These are phyloP conservation scores for Teunomyces tritomae DNA, from an alignment of 805 yeast species.

Conservation along the genomic window DNA sequence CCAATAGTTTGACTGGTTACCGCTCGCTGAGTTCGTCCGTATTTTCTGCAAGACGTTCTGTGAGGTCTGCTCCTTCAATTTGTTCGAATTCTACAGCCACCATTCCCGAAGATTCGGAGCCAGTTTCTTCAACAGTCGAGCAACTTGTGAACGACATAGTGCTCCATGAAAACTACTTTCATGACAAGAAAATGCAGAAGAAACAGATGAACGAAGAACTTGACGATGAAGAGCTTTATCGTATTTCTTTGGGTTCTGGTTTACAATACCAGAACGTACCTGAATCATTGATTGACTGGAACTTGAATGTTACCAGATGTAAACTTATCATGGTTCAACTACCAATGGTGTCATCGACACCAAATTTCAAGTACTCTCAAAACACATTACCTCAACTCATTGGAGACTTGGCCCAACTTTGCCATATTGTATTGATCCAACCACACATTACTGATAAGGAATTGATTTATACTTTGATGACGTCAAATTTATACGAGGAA, in stretches of 20 bases:
- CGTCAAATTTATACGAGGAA: slow-evolving; percentile 47
- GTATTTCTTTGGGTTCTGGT: slow-evolving; percentile 40
- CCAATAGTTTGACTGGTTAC: slow-evolving; percentile 16
- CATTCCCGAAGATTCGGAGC: slow-evolving; percentile 45
- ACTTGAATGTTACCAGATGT: slow-evolving; percentile 49
- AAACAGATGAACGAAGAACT: slow-evolving; percentile 13
- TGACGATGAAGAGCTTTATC: slow-evolving; percentile 29
- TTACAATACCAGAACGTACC: slow-evolving; percentile 37
- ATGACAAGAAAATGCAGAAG: slow-evolving; percentile 11
- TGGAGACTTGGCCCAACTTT: slow-evolving; percentile 40
- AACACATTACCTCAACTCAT: slow-evolving; percentile 37
- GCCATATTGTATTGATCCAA: slow-evolving; percentile 39
- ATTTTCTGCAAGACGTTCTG: slow-evolving; percentile 37
- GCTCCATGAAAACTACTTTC: slow-evolving; percentile 32
- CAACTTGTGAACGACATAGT: slow-evolving; percentile 43
- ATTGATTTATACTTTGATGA: slow-evolving; percentile 37
- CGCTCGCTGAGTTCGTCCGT: slow-evolving; percentile 37
- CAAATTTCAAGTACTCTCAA: slow-evolving; percentile 32
- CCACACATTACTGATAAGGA: slow-evolving; percentile 44
- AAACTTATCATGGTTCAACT: slow-evolving; percentile 40
- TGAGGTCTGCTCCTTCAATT: slow-evolving; percentile 42
- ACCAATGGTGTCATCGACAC: slow-evolving; percentile 37
- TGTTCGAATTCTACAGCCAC: slow-evolving; percentile 43
- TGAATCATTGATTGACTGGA: slow-evolving; percentile 50
- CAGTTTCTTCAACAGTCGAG: slow-evolving; percentile 40